Evolutionary conservation across 257 asterid species (phyloP), one percentile per base, ranked within the genome.

Genomic region (Solanum etuberosum): DNA sequence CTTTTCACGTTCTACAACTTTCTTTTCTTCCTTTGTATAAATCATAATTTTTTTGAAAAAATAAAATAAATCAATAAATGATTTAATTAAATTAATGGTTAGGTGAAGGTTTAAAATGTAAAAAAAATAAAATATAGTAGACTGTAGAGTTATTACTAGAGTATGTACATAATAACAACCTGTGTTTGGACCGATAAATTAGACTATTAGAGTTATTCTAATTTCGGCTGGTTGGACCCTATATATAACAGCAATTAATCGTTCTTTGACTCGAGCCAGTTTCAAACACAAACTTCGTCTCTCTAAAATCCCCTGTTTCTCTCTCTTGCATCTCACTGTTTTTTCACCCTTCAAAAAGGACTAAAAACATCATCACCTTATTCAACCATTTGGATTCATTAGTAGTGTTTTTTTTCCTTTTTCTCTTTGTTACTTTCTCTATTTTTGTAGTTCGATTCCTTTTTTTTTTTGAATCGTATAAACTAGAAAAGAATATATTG

Each of bases 171-270:
- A n/a, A n/a, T n/a, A n/a, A n/a, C n/a, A n/a, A n/a, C n/a, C n/a
- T n/a, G n/a, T n/a, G n/a, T n/a, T n/a, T n/a, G n/a, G n/a, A n/a
- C n/a, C n/a, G n/a, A n/a, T n/a, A n/a, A n/a, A n/a, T n/a, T n/a
- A n/a, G n/a, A n/a, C n/a, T n/a, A n/a, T n/a, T n/a, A n/a, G n/a
- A n/a, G n/a, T n/a, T n/a, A n/a, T 91, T 82, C 92, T 89, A 86
- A 81, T 89, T 90, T 90, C 76, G 86, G 88, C 91, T 87, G 9
- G 88, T 54, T 63, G 71, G 91, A 90, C 91, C 92, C 98, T 95
- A n/a, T 54, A 96, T 95, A 93, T 92, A 93, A 92, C 85, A 81
- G 85, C 86, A 91, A 88, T 87, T 89, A 90, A 89, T 88, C 84
- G 92, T 82, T 46, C 40, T n/a, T n/a, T 85, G 88, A 86, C 92